phyloP scores from a whole-genome alignment of 176 grass and related monocot genomes.

The Aegilops longissima region DNA sequence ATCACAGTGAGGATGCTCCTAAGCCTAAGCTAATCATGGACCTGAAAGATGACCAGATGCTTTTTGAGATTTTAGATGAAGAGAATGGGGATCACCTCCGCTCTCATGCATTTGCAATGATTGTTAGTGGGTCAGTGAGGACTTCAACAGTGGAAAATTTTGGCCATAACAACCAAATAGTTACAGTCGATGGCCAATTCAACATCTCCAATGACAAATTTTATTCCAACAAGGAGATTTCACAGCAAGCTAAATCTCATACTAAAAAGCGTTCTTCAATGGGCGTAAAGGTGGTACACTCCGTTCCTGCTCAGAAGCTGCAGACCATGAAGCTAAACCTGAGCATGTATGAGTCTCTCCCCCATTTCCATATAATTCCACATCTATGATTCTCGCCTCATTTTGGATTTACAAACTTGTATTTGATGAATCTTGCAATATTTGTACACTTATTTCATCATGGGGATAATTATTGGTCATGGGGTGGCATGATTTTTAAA shows the following conservation, averaged over 20 bases:
- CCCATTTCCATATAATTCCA: background rate
- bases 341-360: slow-evolving; percentile 60
- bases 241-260: slow-evolving; percentile 87
- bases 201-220: slow-evolving; percentile 97
- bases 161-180: slow-evolving; percentile 51
- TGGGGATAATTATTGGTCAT: background rate
- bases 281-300: slow-evolving; percentile 84
- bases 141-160: slow-evolving; percentile 58
- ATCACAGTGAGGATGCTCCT: slow-evolving; percentile 49
- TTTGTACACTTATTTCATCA: slow-evolving; percentile 16
- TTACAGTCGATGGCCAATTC: slow-evolving; percentile 54
- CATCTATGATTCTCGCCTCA: slow-evolving; percentile 26
- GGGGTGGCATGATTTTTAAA: background rate
- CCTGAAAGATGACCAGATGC: slow-evolving; percentile 94
- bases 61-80: slow-evolving; percentile 92
- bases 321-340: slow-evolving; percentile 88
- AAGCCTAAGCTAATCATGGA: slow-evolving; percentile 94
- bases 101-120: slow-evolving; percentile 88
- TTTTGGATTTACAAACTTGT: background rate
- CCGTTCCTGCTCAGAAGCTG: slow-evolving; percentile 84
- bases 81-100: slow-evolving; percentile 69
- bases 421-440: background rate
- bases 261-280: slow-evolving; percentile 77
- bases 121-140: slow-evolving; percentile 56
- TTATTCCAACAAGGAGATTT: slow-evolving; percentile 82